These are phyloP conservation scores for Ascosphaera apis DNA, from an alignment of 2,329 filamentous ascomycete genomes.

Conservation along the genomic window DNA sequence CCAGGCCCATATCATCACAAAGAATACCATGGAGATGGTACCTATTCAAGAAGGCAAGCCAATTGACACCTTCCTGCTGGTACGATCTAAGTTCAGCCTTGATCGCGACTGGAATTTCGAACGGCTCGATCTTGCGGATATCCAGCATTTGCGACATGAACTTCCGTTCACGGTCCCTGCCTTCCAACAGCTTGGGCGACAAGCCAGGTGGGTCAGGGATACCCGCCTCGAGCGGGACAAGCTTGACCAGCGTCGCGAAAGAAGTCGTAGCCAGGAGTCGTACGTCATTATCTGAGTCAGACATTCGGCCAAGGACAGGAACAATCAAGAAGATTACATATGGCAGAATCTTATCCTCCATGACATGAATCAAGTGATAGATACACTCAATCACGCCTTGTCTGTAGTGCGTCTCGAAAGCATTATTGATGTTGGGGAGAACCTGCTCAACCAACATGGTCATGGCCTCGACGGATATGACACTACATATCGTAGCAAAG, in stretches of 20 bases:
- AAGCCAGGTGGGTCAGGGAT: slow-evolving; percentile 91
- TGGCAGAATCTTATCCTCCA: slow-evolving; percentile 87
- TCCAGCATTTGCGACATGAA: slow-evolving; percentile 95
- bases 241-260: slow-evolving; percentile 88
- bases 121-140: slow-evolving; percentile 86
- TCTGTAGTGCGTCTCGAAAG: slow-evolving; percentile 63
- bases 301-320: slow-evolving; percentile 91
- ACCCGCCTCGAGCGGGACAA: slow-evolving; percentile 87
- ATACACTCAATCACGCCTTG: slow-evolving; percentile 90
- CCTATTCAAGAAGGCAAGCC: slow-evolving; percentile 92
- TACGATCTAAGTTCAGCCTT: slow-evolving; percentile 92
- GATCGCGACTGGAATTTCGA: slow-evolving; percentile 84
- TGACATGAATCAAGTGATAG: slow-evolving; percentile 92
- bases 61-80: slow-evolving; percentile 96
- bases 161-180: slow-evolving; percentile 78
- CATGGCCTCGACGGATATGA: slow-evolving; percentile 87
- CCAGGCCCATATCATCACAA: slow-evolving; percentile 97
- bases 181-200: slow-evolving; percentile 66
- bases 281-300: slow-evolving; percentile 90
- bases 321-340: slow-evolving; percentile 99
- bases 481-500: slow-evolving; percentile 88
- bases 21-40: slow-evolving; percentile 96
- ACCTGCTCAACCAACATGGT: slow-evolving; percentile 88
- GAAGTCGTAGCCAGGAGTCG: slow-evolving; percentile 86
- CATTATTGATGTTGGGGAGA: slow-evolving; percentile 75